A percentile compares a stretch with the other conserved stretches of the same genome.
phyloP scores from a whole-genome alignment of 2,329 filamentous ascomycete species.

The Didymella pomorum region DNA sequence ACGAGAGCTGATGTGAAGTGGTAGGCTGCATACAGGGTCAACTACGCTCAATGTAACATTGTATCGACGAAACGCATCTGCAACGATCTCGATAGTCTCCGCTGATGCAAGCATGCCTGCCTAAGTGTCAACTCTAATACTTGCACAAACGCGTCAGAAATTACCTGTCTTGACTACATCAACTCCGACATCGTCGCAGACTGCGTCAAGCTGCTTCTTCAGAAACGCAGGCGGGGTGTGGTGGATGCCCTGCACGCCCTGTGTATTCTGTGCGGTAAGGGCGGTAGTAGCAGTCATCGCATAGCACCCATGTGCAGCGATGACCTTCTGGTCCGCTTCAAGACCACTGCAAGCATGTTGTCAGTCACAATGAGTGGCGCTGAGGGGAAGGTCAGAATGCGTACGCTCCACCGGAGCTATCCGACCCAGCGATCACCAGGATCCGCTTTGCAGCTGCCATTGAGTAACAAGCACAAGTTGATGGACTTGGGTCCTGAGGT shows the following conservation, averaged over 20 bases:
- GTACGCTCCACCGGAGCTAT: constrained; percentile 90
- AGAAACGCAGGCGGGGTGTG: constrained; percentile 80
- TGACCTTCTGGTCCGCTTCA: constrained; percentile 94
- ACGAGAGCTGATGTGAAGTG: not conserved
- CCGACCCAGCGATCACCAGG: constrained; percentile 85
- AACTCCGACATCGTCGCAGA: constrained; percentile 81
- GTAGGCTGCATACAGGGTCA: constrained; percentile 70
- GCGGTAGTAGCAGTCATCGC: constrained; percentile 96
- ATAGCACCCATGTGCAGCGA: constrained; percentile 91
- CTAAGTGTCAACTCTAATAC: constrained; percentile 13
- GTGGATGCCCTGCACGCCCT: constrained; percentile 82
- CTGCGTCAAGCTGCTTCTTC: constrained; percentile 83
- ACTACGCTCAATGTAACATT: constrained; percentile 68
- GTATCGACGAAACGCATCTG: constrained; percentile 67
- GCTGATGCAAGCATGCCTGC: constrained; percentile 83
- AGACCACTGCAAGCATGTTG: constrained; percentile 69
- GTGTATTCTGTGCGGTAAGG: constrained; percentile 94
- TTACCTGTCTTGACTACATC: constrained; percentile 92
- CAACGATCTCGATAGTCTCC: constrained; percentile 73
- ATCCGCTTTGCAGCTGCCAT: constrained; percentile 61
- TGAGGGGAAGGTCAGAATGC: constrained; percentile 41
- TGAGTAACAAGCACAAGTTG: not conserved
- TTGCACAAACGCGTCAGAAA: not conserved
- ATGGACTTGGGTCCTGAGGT: constrained; percentile 3
- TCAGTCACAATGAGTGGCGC: constrained; percentile 30